These are phyloP conservation scores for Scortechinia acanthostroma DNA, from an alignment of 2,329 filamentous ascomycete genomes.

Conservation along the genomic window DNA sequence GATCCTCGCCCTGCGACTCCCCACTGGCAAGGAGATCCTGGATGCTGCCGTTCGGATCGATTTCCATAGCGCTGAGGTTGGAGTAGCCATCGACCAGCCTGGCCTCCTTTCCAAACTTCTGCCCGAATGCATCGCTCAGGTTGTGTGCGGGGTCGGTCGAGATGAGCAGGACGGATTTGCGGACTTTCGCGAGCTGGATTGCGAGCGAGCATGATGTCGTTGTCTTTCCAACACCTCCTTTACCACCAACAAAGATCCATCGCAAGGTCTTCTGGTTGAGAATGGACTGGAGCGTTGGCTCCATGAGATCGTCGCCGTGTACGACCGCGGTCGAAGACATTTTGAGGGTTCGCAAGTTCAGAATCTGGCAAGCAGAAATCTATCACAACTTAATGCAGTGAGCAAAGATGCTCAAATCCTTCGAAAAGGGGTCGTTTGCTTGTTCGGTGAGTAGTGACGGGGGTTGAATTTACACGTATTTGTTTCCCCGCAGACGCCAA, in stretches of 20 bases:
- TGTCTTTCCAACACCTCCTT: conserved; percentile 97
- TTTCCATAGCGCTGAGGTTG: conserved; percentile 97
- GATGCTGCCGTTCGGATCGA: conserved; percentile 95
- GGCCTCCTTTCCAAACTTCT: conserved; percentile 99
- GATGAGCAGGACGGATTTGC: conserved; percentile 93
- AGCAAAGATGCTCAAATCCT: no score
- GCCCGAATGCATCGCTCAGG: conserved; percentile 91
- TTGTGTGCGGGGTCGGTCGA: conserved; percentile 98
- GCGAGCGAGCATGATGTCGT: conserved; percentile 98
- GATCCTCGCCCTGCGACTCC: conserved; percentile 53
- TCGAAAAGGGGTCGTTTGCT: no score
- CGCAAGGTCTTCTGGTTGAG: conserved; percentile 90
- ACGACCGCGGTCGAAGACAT: conserved; percentile 28
- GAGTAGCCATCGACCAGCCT: conserved; percentile 84
- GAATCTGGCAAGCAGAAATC: no score
- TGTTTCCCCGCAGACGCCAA: no score
- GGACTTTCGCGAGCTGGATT: conserved; percentile 90
- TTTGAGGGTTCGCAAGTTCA: no score
- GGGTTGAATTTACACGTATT: no score
- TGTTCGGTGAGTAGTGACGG: no score
- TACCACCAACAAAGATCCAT: conserved; percentile 98
- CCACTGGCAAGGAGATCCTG: conserved; percentile 81
- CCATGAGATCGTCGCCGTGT: conserved; percentile 70
- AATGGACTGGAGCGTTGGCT: conserved; percentile 88
- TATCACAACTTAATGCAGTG: no score